Conservation (phyloP, 768 basidiomycete genomes). For the Hericium erinaceus region DNA sequence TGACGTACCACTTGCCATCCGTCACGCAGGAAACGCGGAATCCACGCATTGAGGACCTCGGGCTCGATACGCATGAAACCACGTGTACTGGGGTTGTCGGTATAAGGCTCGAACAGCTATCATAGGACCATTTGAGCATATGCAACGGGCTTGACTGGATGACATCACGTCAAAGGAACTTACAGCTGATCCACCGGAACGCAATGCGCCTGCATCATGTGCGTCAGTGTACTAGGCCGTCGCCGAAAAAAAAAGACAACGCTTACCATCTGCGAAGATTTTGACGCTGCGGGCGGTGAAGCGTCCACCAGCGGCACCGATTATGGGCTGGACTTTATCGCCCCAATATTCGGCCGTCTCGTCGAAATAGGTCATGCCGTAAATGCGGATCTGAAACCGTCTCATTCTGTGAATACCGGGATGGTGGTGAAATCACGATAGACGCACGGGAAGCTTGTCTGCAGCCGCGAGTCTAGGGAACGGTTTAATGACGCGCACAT, state of each 20-base stretch:
- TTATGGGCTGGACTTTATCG: slow-evolving; percentile 44
- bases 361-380: slow-evolving; percentile 69
- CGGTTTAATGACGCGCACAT: slow-evolving; percentile 1
- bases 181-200: slow-evolving; percentile 87
- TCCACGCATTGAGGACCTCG: slow-evolving; percentile 49
- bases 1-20: slow-evolving; percentile 84
- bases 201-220: slow-evolving; percentile 56
- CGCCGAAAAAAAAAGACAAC: neutral
- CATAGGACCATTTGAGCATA: slow-evolving; percentile 1
- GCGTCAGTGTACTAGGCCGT: neutral
- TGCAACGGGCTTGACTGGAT: neutral
- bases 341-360: slow-evolving; percentile 68
- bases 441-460: slow-evolving; percentile 49
- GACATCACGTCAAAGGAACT: slow-evolving; percentile 11
- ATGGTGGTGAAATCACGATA: neutral
- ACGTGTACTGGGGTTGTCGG: slow-evolving; percentile 63
- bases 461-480: slow-evolving; percentile 49
- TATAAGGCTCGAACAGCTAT: slow-evolving; percentile 74
- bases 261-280: slow-evolving; percentile 63
- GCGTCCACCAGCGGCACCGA: slow-evolving; percentile 49
- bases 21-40: slow-evolving; percentile 64
- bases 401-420: neutral
- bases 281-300: slow-evolving; percentile 71
- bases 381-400: slow-evolving; percentile 54
- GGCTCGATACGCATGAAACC: slow-evolving; percentile 72